Percentiles rank a stretch among this genome's conserved stretches.
Evolutionary conservation across 2,329 filamentous ascomycete species (phyloP).

Genomic region (Fusarium tricinctum): DNA sequence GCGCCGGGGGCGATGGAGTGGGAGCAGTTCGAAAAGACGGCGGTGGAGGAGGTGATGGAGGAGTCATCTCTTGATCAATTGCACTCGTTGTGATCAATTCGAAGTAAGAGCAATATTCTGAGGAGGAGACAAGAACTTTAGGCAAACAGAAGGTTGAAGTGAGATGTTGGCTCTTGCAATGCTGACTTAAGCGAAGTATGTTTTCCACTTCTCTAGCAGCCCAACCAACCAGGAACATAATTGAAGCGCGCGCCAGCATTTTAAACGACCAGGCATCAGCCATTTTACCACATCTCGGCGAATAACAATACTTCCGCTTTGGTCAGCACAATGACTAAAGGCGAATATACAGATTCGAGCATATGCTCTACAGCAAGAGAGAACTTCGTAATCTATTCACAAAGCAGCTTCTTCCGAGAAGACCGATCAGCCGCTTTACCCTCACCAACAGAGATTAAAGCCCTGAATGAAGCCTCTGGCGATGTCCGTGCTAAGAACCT

Average conservation of each 20-base stretch:
- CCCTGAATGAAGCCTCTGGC: conserved; percentile 45
- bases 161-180: too few relatives aligned
- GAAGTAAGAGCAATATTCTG: too few relatives aligned
- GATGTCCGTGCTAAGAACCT: conserved; percentile 37
- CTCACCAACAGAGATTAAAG: conserved; percentile 50
- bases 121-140: too few relatives aligned
- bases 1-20: background rate
- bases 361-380: background rate
- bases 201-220: background rate
- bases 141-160: too few relatives aligned
- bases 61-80: background rate
- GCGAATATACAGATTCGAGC: background rate
- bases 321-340: background rate
- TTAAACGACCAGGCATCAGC: background rate
- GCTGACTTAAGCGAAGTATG: too few relatives aligned
- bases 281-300: background rate
- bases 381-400: background rate
- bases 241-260: background rate
- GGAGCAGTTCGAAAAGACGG: background rate
- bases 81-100: too few relatives aligned
- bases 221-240: background rate
- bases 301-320: too few relatives aligned
- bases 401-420: conserved; percentile 45
- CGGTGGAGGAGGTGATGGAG: background rate
- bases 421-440: conserved; percentile 46